These are phyloP conservation scores for Miamiensis avidus DNA, from an alignment of 169 alveolate species.

Conservation along the genomic window DNA sequence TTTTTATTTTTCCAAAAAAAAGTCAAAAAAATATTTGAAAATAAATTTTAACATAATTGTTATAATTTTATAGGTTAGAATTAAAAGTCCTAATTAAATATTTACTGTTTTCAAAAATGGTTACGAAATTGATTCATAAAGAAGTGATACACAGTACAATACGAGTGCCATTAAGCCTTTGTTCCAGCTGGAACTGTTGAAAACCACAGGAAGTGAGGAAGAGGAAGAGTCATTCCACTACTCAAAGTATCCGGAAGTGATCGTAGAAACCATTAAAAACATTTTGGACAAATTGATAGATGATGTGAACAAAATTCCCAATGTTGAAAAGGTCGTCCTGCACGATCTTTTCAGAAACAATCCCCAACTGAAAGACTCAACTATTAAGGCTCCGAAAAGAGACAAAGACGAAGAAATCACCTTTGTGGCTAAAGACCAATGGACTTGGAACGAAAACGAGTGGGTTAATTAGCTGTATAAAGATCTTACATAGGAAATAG, in stretches of 20 bases:
- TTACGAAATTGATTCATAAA: conserved; percentile 30
- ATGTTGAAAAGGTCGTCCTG: conserved; percentile 88
- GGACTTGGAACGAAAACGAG: conserved; percentile 83
- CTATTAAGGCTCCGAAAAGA: conserved; percentile 77
- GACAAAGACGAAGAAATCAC: conserved; percentile 80
- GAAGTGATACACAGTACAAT: conserved; percentile 62
- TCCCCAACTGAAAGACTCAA: conserved; percentile 73
- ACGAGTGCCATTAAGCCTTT: conserved; percentile 74
- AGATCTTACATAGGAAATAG: too few species aligned
- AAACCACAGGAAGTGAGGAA: conserved; percentile 54
- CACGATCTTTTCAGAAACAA: conserved; percentile 86
- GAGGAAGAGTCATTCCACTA: conserved; percentile 75
- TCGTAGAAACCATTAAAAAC: conserved; percentile 76
- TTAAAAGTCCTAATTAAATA: conserved; percentile 72
- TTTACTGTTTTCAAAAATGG: conserved; percentile 65
- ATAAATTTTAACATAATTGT: conserved; percentile 64
- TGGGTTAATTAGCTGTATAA: conserved; percentile 87
- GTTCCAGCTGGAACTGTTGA: conserved; percentile 61
- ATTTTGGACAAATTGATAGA: conserved; percentile 88
- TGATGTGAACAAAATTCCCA: conserved; percentile 84
- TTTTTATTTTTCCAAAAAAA: too few species aligned
- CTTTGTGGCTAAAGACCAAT: conserved; percentile 60
- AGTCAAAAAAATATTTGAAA: conserved; percentile 59
- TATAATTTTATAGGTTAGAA: conserved; percentile 61
- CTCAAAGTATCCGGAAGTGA: conserved; percentile 82